Evolutionary conservation across 257 asterid species (phyloP).

Genomic region (Anisodus acutangulus): DNA sequence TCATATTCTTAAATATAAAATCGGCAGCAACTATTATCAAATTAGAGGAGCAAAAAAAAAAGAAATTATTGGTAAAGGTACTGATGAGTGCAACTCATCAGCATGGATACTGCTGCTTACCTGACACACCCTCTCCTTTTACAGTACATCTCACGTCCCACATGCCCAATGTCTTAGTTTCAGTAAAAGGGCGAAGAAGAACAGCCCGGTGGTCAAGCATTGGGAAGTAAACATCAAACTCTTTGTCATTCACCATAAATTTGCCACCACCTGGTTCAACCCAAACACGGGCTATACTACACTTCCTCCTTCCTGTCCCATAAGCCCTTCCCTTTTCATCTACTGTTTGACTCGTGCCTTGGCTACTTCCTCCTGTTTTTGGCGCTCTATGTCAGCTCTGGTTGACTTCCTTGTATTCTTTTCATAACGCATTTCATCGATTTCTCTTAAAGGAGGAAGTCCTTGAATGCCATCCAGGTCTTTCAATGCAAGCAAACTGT

Average conservation of each 20-base stretch:
- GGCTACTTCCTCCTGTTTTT: slow-evolving; percentile 82
- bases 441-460: slow-evolving; percentile 78
- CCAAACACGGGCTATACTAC: slow-evolving; percentile 98
- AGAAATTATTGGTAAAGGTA: not conserved
- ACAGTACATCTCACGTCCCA: slow-evolving; percentile 89
- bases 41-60: not conserved
- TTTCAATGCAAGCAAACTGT: slow-evolving; percentile 79
- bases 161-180: slow-evolving; percentile 84
- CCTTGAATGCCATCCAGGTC: slow-evolving; percentile 88
- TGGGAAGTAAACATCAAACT: slow-evolving; percentile 90
- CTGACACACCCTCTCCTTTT: slow-evolving; percentile 95
- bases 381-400: slow-evolving; percentile 79
- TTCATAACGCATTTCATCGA: slow-evolving; percentile 75
- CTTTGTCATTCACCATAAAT: slow-evolving; percentile 78
- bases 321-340: slow-evolving; percentile 92
- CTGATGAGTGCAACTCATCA: not conserved
- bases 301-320: slow-evolving; percentile 94
- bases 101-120: slow-evolving; percentile 43
- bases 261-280: slow-evolving; percentile 86
- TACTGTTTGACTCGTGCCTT: slow-evolving; percentile 77
- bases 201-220: slow-evolving; percentile 94
- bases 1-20: not conserved
- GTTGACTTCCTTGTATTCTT: slow-evolving; percentile 61
- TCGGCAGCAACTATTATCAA: not conserved
- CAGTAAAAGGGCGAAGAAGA: slow-evolving; percentile 92